phyloP scores from a whole-genome alignment of 345 rosid genomes.

The Aethionema arabicum region DNA sequence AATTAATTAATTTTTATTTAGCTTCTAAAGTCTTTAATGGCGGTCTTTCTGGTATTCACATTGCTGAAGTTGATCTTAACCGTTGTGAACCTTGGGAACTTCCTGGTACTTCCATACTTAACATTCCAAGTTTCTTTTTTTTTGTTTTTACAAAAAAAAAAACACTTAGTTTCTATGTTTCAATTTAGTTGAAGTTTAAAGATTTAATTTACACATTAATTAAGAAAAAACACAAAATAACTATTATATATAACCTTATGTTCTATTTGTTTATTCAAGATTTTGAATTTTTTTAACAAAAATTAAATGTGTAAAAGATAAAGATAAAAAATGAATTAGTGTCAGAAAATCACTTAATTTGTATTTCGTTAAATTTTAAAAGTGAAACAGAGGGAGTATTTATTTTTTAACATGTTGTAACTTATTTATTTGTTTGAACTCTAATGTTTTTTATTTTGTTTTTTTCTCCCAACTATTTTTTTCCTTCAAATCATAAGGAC shows the following conservation, averaged over 20 bases:
- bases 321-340: too few relatives aligned
- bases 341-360: too few relatives aligned
- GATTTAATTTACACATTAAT: too few relatives aligned
- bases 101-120: conserved; percentile 51
- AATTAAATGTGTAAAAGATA: too few relatives aligned
- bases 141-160: background rate
- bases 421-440: background rate
- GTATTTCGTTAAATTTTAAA: too few relatives aligned
- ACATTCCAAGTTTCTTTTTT: background rate
- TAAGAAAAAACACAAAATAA: too few relatives aligned
- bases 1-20: conserved; percentile 81
- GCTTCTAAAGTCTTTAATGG: conserved; percentile 87
- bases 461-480: too few relatives aligned
- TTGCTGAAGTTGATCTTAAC: conserved; percentile 89
- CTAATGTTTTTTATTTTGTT: background rate
- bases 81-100: conserved; percentile 99
- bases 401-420: background rate
- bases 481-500: too few relatives aligned
- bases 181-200: background rate
- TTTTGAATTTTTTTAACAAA: too few relatives aligned
- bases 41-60: conserved; percentile 62
- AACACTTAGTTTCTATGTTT: background rate
- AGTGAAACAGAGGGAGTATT: too few relatives aligned
- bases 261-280: too few relatives aligned
- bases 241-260: too few relatives aligned